Base-by-base conservation (phyloP, 495 filamentous ascomycete species). In the Niebla homalea region DNA sequence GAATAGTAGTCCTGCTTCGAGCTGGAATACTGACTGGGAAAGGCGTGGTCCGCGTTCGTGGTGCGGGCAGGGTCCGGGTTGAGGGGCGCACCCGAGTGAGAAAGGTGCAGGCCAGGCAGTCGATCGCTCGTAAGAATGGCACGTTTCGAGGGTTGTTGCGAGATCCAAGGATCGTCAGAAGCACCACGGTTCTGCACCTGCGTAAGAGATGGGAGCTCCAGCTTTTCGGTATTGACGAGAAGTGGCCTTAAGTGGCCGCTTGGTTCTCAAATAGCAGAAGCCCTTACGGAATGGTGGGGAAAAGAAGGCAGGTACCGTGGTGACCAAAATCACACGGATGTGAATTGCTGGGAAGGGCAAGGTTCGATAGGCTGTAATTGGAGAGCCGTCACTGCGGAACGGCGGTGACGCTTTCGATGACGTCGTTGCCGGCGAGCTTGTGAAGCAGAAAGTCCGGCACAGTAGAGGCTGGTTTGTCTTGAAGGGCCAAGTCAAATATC, bases 191-290 rank as follows among this genome's bases (percentile, higher is more conserved):
- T 80, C 67, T 87, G 85, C 77, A 87, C 79, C 76, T 88, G 85
- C 64, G 87, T 83, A 61, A 90, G 83, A 75, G 87, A 84, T 68
- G 89, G 87, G 71, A 92, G 83, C 88, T 94, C 89, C 89, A 96
- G 89, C 76, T 94, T 96, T 85, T 77, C 89, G 88, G 82, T 87
- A 71, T 78, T 77, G 63, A 63, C 52, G 57, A 62, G 56, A 49
- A 64, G 64, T 52, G 59, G 64, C 60, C 69, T 64, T 62, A 60
- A 67, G 57, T 59, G 61, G 55, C 46, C 52, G 51, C 57, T 57
- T 46, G 35, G 45, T 50, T 42, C 51, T 46, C 29, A 32, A 32
- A 32, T 32, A 12, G 29, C 29, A 32, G 8, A 32, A 32, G 29
- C 29, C 14, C 29, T 12, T 32, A 12, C 14, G 29, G 8, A 12